Conservation (phyloP, 352 stramenopile genomes). For the Thraustotheca clavata region DNA sequence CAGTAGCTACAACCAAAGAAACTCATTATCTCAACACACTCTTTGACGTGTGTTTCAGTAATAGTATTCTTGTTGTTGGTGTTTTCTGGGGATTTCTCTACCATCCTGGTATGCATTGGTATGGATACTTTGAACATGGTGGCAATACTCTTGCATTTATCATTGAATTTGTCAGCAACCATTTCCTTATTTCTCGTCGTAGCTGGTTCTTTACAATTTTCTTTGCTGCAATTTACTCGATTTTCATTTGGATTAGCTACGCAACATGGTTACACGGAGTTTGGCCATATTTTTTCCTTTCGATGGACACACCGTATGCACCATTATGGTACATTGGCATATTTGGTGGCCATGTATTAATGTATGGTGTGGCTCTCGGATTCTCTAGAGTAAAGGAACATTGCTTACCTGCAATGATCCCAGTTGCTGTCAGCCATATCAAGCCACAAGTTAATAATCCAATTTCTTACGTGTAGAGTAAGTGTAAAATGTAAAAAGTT, state of each 20-base stretch:
- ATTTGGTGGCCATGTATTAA: neutral
- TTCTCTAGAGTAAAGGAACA: conserved; percentile 1
- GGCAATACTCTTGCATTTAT: neutral
- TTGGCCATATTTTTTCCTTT: conserved; percentile 12
- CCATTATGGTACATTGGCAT: conserved; percentile 10
- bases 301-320: neutral
- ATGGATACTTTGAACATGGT: neutral
- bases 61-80: neutral
- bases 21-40: neutral
- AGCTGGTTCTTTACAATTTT: neutral
- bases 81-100: conserved; percentile 12
- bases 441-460: neutral
- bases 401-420: neutral
- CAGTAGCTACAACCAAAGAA: neutral
- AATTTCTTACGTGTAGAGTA: neutral
- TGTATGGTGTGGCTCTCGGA: neutral
- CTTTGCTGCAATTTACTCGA: conserved; percentile 1
- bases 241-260: conserved; percentile 15
- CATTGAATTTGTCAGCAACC: neutral
- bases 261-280: conserved; percentile 5
- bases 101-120: neutral
- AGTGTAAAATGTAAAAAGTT: neutral
- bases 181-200: neutral
- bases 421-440: neutral
- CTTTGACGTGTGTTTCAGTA: conserved; percentile 15